Evolutionary conservation across 2,329 filamentous ascomycete genomes (phyloP), one percentile per base, ranked within the genome.

Genomic region (Colletotrichum godetiae): DNA sequence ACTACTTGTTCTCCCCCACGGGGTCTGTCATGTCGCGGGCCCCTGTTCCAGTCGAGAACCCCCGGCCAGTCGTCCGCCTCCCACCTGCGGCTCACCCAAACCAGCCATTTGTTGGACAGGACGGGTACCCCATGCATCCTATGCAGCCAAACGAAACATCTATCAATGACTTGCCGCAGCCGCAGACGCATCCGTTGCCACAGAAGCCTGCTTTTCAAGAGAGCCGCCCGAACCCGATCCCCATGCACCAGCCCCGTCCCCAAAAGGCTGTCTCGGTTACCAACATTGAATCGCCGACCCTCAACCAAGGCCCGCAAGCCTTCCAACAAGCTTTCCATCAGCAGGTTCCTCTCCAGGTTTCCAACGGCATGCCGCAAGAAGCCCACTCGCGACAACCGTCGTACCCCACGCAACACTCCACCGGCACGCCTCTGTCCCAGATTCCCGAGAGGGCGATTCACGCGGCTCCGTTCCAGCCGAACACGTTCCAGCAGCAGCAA

Each of bases 311-410:
- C 76, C 91, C 94, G 76, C 94, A 94, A 78, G 94, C 95, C 0
- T 98, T 97, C 78, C 93, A 96, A 78, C 94, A 95, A 80, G 94
- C 95, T 0, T 98, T 98, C 87, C 95, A 98, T 77, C 95, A 98
- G 78, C 95, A 98, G 82, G 92, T 98, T n/a, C 96, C 95, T 2
- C 84, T 92, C 4, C 93, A 95, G 76, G 89, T 95, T 55, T 82
- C 85, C 52, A 90, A 89, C 73, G 84, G 86, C 29, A 88, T 89
- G 60, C 83, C 86, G 6, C 87, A 91, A 53, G 85, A 93, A 71
- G 82, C 88, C 29, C 93, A 95, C 79, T 85, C 86, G 24, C 91
- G 92, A 31, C 90, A 94, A 76, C 85, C 89, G 2, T 94, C 93
- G 1, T 93, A 93, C 79, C 89, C 91, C 35, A 91, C 90, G 68